These are phyloP conservation scores for Hymenoscyphus scutula DNA, from an alignment of 2,329 filamentous ascomycete species.

Conservation along the genomic window DNA sequence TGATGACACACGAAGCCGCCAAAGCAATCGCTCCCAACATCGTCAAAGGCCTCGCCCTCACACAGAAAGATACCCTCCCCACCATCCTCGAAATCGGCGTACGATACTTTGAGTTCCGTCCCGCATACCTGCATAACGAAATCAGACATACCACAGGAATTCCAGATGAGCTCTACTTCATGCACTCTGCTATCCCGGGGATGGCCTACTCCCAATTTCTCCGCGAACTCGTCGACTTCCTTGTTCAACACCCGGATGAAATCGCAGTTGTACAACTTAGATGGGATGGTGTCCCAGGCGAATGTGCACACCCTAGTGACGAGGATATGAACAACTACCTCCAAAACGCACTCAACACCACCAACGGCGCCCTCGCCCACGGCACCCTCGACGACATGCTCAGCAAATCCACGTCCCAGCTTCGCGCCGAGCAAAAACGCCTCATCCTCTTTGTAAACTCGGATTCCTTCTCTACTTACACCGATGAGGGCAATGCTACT, in stretches of 20 bases:
- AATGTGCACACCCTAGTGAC: constrained; percentile 43
- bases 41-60: constrained; percentile 48
- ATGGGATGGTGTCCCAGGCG: constrained; percentile 49
- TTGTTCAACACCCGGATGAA: constrained; percentile 42
- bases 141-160: constrained; percentile 38
- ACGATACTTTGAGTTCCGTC: constrained; percentile 52
- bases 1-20: constrained; percentile 29
- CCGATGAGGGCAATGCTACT: constrained; percentile 43
- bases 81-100: constrained; percentile 47
- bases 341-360: constrained; percentile 35
- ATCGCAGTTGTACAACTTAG: constrained; percentile 50
- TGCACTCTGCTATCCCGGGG: constrained; percentile 50
- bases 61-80: constrained; percentile 48
- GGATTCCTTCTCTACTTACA: constrained; percentile 43
- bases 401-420: constrained; percentile 35
- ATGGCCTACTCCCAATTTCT: constrained; percentile 48
- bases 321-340: constrained; percentile 42
- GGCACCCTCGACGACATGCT: constrained; percentile 38
- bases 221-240: constrained; percentile 41
- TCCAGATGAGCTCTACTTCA: constrained; percentile 50
- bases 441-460: constrained; percentile 40
- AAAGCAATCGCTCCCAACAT: constrained; percentile 40
- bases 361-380: constrained; percentile 31
- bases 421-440: constrained; percentile 39
- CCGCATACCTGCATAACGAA: constrained; percentile 45